Evolutionary conservation across 331 rosid species (phyloP), one percentile per base, ranked within the genome.

Genomic region (Rosa hybrid): DNA sequence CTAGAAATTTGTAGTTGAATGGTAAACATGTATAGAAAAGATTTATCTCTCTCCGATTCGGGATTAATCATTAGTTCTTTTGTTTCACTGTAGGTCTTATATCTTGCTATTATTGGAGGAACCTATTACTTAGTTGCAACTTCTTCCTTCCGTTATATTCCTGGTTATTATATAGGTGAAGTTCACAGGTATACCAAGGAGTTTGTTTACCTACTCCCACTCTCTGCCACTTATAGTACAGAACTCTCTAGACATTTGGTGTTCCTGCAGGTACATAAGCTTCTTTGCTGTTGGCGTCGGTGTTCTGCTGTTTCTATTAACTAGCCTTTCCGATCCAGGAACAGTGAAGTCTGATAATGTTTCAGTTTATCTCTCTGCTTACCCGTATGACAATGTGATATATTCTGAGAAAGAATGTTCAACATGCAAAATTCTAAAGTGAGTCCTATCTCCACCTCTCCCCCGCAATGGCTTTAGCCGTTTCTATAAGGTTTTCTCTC

Each of bases 301-400:
- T 78, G 79, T 88, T 80, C 82, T 93, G 81, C 94, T 91, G 72
- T 89, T 95, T 87, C 86, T 95, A 59, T 86, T 95, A 86, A 90
- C 99, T 80, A 89, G 99, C 93, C 93, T 91, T 86, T 86, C 98
- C 78, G 94, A 95, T 85, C 97, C 99, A 4, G 99, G 99, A 84
- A 87, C 84, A 0, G 64, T 95, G 73, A 93, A 80, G 54, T 77
- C 90, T 18, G 89, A 93, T 74, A 93, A 91, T 93, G 96, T 95
- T 82, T 81, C 90, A 79, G 83, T 86, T 50, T 93, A 93, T 86
- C 82, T 93, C 78, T 86, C 88, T 84, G 90, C 93, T 80, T 95
- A 95, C 80, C 99, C 94, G 14, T 89, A 91, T 67, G 99, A 95
- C 86, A 88, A 89, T 76, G 62, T 95, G 76, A 93, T 95, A 77